phyloP scores from a whole-genome alignment of 345 rosid genomes.

The Melastoma malabathricum region DNA sequence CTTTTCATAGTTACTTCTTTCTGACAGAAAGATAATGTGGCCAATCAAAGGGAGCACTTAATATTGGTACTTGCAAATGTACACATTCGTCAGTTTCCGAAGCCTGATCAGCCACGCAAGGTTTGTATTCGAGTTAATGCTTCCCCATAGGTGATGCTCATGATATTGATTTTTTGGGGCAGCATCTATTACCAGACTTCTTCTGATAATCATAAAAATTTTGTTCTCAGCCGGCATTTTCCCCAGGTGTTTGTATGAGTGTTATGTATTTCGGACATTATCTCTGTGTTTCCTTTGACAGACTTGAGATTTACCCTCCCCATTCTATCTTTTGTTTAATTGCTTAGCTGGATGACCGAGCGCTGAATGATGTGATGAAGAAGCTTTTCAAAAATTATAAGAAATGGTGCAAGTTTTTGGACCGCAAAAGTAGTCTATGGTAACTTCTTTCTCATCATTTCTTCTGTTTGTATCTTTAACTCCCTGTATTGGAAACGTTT shows the following conservation, averaged over 20 bases:
- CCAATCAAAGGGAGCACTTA: conserved; percentile 98
- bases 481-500: neutral
- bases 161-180: too few species aligned
- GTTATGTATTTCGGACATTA: too few species aligned
- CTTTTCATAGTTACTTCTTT: conserved; percentile 5
- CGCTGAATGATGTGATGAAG: conserved; percentile 95
- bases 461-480: neutral
- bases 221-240: too few species aligned
- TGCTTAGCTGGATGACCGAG: conserved; percentile 83
- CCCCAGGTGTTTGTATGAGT: too few species aligned
- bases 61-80: conserved; percentile 93
- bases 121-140: conserved; percentile 23
- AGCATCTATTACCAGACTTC: too few species aligned
- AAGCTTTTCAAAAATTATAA: conserved; percentile 96
- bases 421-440: conserved; percentile 97
- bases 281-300: neutral
- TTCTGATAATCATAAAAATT: too few species aligned
- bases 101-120: conserved; percentile 98
- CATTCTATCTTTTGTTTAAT: conserved; percentile 30
- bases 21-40: conserved; percentile 86
- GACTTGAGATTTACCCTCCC: neutral
- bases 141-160: too few species aligned
- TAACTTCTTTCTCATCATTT: conserved; percentile 13
- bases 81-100: conserved; percentile 87
- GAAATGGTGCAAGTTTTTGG: conserved; percentile 97